Conservation (phyloP, 192 early-diverging fungal genomes). For the Coemansia sp. region DNA sequence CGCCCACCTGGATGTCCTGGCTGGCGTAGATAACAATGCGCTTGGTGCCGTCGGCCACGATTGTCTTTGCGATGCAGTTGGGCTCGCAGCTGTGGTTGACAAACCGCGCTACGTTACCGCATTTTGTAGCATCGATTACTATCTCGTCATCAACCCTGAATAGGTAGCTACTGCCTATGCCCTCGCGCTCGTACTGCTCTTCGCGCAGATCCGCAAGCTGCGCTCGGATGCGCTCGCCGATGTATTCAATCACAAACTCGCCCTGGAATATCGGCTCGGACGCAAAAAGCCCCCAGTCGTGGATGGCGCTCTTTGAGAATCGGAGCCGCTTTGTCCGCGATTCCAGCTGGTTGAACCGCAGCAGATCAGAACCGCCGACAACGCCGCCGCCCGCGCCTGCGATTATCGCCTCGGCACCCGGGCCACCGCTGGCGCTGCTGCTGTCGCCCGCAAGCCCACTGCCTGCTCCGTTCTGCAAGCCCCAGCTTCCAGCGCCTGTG, state of each 20-base stretch:
- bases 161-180: constrained; percentile 92
- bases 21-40: constrained; percentile 99
- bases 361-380: constrained; percentile 63
- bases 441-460: not conserved
- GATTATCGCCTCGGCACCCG: constrained; percentile 1
- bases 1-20: constrained; percentile 86
- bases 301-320: constrained; percentile 92
- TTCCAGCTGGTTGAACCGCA: constrained; percentile 93
- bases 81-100: constrained; percentile 99
- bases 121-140: constrained; percentile 97
- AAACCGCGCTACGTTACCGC: constrained; percentile 95
- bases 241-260: constrained; percentile 99
- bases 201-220: constrained; percentile 95
- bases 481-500: not conserved
- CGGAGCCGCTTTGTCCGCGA: constrained; percentile 84
- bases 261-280: constrained; percentile 86
- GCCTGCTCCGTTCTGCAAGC: not conserved
- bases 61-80: constrained; percentile 96
- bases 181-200: constrained; percentile 87
- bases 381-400: not conserved
- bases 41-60: constrained; percentile 87
- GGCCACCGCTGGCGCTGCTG: constrained; percentile 17
- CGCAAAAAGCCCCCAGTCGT: constrained; percentile 98
- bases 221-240: constrained; percentile 93
- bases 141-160: constrained; percentile 95